A percentile compares a stretch with the other conserved stretches of the same genome.
phyloP scores from a whole-genome alignment of 805 yeast genomes.

The Saccharomycopsis sp. region DNA sequence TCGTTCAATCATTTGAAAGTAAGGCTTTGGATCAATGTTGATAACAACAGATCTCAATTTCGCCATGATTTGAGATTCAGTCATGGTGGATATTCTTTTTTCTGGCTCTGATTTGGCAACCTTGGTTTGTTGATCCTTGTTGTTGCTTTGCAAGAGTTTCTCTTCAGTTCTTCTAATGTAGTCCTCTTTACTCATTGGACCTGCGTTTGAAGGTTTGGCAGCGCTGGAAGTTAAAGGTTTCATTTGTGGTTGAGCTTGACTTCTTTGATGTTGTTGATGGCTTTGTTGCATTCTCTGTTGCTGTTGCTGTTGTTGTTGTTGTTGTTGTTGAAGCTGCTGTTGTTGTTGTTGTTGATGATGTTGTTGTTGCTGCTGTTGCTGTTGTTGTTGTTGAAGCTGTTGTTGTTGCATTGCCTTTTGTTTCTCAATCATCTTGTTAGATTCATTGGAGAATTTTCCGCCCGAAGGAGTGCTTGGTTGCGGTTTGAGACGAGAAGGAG shows the following conservation, averaged over 20 bases:
- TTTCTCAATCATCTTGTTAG: constrained; percentile 14
- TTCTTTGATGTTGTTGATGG: constrained; percentile 24
- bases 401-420: constrained; percentile 20
- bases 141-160: constrained; percentile 23
- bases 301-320: constrained; percentile 11
- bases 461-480: constrained; percentile 9
- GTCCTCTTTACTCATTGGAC: constrained; percentile 20
- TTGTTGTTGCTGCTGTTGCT: constrained; percentile 15
- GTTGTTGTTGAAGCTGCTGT: constrained; percentile 25
- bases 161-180: constrained; percentile 26
- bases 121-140: constrained; percentile 13
- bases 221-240: constrained; percentile 2
- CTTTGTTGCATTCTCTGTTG: constrained; percentile 8
- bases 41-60: constrained; percentile 76
- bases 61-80: constrained; percentile 81
- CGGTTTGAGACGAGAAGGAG: constrained; percentile 9
- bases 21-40: constrained; percentile 76
- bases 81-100: constrained; percentile 51
- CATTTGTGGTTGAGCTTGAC: constrained; percentile 21
- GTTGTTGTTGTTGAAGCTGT: constrained; percentile 17
- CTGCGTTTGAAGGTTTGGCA: constrained; percentile 6
- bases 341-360: constrained; percentile 19
- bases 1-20: constrained; percentile 65
- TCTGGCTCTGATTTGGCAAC: constrained; percentile 25
- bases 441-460: constrained; percentile 6